These are phyloP conservation scores for Talaromyces wortmannii DNA, from an alignment of 495 filamentous ascomycete genomes.

Conservation along the genomic window DNA sequence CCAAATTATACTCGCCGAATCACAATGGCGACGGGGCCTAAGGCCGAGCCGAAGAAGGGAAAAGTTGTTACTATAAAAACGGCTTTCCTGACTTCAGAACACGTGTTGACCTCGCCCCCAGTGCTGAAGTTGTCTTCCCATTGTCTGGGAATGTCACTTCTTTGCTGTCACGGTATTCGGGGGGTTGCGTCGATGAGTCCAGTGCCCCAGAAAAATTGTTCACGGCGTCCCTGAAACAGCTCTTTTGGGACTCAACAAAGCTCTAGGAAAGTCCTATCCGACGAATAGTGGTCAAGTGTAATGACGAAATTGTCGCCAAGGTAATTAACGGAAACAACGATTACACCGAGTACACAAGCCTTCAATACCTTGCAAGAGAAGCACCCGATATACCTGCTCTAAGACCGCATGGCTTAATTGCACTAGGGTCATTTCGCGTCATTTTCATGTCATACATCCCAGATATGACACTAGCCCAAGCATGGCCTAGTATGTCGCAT, in stretches of 20 bases:
- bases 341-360: conserved; percentile 23
- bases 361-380: conserved; percentile 24
- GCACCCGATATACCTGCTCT: conserved; percentile 22
- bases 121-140: conserved; percentile 9
- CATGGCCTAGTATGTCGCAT: conserved; percentile 16
- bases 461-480: conserved; percentile 17
- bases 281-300: conserved; percentile 16
- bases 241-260: conserved; percentile 8
- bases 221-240: conserved; percentile 3
- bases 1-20: conserved; percentile 9
- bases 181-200: not conserved
- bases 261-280: conserved; percentile 9
- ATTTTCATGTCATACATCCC: conserved; percentile 28
- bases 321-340: conserved; percentile 13
- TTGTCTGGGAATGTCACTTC: conserved; percentile 8
- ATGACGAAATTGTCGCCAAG: conserved; percentile 21
- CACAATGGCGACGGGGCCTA: conserved; percentile 9
- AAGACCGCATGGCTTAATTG: conserved; percentile 22
- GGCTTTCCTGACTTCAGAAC: conserved; percentile 6
- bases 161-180: conserved; percentile 6
- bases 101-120: conserved; percentile 5
- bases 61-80: not conserved
- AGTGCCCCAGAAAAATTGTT: not conserved
- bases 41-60: not conserved
- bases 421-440: conserved; percentile 13